These are phyloP conservation scores for Trichosporon coremiiforme DNA, from an alignment of 1,284 basidiomycete species.

Conservation along the genomic window DNA sequence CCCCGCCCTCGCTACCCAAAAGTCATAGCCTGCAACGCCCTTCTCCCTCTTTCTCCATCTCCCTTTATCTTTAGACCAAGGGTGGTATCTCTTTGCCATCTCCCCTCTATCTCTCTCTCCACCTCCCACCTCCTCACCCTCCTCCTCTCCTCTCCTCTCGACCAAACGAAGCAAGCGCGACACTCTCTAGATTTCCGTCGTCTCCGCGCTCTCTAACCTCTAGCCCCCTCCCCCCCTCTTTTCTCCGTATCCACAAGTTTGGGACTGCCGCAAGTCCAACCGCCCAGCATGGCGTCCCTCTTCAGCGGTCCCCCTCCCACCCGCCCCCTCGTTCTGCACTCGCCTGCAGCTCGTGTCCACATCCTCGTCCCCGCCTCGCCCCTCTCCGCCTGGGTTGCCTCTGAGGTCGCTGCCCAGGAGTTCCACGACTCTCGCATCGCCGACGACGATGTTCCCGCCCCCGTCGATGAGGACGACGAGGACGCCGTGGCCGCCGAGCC, in stretches of 20 bases:
- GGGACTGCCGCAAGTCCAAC: conserved; percentile 33
- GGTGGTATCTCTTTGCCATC: conserved; percentile 19
- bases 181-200: conserved; percentile 4
- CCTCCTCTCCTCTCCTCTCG: conserved; percentile 18
- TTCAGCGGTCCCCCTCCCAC: conserved; percentile 48
- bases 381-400: conserved; percentile 79
- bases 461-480: conserved; percentile 56
- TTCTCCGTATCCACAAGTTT: conserved; percentile 18
- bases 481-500: conserved; percentile 40
- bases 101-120: conserved; percentile 18
- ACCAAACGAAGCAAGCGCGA: conserved; percentile 11
- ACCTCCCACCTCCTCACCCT: background rate
- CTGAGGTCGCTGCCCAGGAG: conserved; percentile 82
- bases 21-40: background rate
- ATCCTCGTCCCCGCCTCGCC: conserved; percentile 76
- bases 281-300: conserved; percentile 52
- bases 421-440: conserved; percentile 67
- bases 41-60: conserved; percentile 21
- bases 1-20: conserved; percentile 13
- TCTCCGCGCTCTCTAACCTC: conserved; percentile 15
- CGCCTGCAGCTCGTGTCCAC: conserved; percentile 60
- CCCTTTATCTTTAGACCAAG: conserved; percentile 18
- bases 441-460: conserved; percentile 41
- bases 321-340: conserved; percentile 57
- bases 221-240: conserved; percentile 16